Base-by-base conservation (phyloP, 306 rosid species). In the Dicorynia guianensis region DNA sequence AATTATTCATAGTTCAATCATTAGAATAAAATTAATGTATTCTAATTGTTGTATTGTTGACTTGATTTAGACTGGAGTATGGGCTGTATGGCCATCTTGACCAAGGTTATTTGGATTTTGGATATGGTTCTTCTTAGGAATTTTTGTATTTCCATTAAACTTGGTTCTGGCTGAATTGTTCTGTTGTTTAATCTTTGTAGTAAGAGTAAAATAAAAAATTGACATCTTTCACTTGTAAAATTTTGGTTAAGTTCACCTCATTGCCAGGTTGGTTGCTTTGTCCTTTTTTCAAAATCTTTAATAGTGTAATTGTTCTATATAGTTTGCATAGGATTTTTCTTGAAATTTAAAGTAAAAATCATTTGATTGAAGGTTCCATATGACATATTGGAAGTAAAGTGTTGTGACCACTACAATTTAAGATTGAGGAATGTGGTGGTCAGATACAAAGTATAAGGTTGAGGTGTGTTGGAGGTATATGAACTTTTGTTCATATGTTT, bases 401-500 rank as follows among this genome's bases (percentile, higher is more conserved):
- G 30, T 14, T 48, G 11, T 64, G 38, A 12, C 69, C 52, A 17
- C 1, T 52, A 36, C 33, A 38, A 13, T 8, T 59, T 25, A 59
- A 48, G 36, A 68, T 68, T 50, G 15, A 14, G 58, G 34, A 35
- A 11, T 17, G 35, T 8, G 49, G 15, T 63, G 17, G 40, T 25
- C 30, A 25, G 30, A 25, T 25, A 25, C 30, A 25, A 25, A 25
- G 30, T 13, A 39, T 39, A 12, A 40, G 11, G 52, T 63, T 56
- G 1, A 17, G 15, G 8, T 4, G 49, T 42, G 33, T 39, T 62
- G 42, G 7, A 54, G 17, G 20, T 53, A 38, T 76, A 9, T 19
- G 9, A 36, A 25, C 12, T 55, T 44, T 70, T 39, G 58, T 40
- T 73, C 43, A 17, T 35, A 53, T 76, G 11, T 74, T 57, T 68